Percentiles rank a stretch among this genome's conserved stretches.
phyloP scores from a whole-genome alignment of 371 early-diverging fungal genomes.

The Nematocida sp. region DNA sequence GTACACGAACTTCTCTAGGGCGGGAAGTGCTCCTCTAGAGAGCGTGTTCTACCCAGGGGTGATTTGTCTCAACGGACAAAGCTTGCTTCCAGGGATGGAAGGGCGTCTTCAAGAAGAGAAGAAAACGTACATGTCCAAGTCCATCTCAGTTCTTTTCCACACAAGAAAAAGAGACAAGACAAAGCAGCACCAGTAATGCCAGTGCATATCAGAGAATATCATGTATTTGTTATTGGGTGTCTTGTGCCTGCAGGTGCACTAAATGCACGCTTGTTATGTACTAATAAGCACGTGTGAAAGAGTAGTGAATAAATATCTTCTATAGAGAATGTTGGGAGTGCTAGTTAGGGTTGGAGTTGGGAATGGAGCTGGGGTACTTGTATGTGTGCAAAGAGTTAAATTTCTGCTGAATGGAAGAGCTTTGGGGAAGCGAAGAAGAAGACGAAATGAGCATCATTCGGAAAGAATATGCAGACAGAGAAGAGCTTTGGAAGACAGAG shows the following conservation, averaged over 20 bases:
- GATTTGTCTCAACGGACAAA: neutral
- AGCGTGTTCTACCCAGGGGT: constrained; percentile 13
- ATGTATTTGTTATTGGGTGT: neutral
- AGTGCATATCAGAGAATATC: neutral
- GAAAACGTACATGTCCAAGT: constrained; percentile 8
- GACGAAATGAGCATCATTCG: neutral
- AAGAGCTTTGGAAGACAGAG: neutral
- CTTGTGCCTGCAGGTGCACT: neutral
- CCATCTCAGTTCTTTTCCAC: constrained; percentile 28
- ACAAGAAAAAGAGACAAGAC: neutral
- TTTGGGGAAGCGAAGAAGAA: neutral
- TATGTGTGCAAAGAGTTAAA: neutral
- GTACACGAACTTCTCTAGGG: constrained; percentile 44
- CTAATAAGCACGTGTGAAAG: neutral
- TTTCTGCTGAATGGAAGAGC: neutral
- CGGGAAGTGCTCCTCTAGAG: neutral
- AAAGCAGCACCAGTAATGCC: neutral
- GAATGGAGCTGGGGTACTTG: neutral
- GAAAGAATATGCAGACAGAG: neutral
- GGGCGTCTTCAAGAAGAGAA: constrained; percentile 9
- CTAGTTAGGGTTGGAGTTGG: neutral
- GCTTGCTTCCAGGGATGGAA: constrained; percentile 9
- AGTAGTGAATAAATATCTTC: neutral
- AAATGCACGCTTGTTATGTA: neutral
- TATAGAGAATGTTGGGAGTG: neutral